phyloP scores from a whole-genome alignment of 768 basidiomycete genomes.

The Boletus rubropictus region DNA sequence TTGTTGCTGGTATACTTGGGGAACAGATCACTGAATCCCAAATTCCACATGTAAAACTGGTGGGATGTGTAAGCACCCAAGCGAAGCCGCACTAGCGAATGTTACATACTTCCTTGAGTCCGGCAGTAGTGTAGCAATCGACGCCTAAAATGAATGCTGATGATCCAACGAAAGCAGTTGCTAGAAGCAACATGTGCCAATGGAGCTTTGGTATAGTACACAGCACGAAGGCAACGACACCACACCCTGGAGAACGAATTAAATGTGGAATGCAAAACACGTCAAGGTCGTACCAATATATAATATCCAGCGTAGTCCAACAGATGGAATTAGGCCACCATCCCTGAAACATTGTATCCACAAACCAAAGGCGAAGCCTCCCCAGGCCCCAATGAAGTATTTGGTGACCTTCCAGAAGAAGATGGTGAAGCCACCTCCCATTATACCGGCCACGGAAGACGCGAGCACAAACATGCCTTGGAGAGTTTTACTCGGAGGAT shows the following conservation, averaged over 20 bases:
- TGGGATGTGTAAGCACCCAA: conserved; percentile 11
- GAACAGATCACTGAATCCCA: conserved; percentile 79
- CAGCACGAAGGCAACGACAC: conserved; percentile 72
- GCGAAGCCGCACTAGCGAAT: background rate
- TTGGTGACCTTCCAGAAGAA: conserved; percentile 91
- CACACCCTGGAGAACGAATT: conserved; percentile 44
- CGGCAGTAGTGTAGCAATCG: conserved; percentile 88
- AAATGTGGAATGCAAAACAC: conserved; percentile 12
- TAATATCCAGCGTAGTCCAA: conserved; percentile 84
- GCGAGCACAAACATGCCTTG: conserved; percentile 90
- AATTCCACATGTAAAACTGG: conserved; percentile 93
- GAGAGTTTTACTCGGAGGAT: conserved; percentile 70
- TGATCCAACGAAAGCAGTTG: conserved; percentile 87
- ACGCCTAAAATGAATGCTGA: conserved; percentile 88
- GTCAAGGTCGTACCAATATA: conserved; percentile 58
- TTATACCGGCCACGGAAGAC: conserved; percentile 70
- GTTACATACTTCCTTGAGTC: conserved; percentile 77
- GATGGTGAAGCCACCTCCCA: conserved; percentile 79
- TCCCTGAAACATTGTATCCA: conserved; percentile 83
- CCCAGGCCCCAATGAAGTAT: conserved; percentile 59
- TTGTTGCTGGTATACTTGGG: conserved; percentile 63
- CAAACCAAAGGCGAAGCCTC: conserved; percentile 78
- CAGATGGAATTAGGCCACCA: conserved; percentile 72
- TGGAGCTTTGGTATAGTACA: conserved; percentile 84
- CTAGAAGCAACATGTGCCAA: conserved; percentile 78